These are phyloP conservation scores for Lichina pygmaea DNA, from an alignment of 495 filamentous ascomycete species.

Conservation along the genomic window DNA sequence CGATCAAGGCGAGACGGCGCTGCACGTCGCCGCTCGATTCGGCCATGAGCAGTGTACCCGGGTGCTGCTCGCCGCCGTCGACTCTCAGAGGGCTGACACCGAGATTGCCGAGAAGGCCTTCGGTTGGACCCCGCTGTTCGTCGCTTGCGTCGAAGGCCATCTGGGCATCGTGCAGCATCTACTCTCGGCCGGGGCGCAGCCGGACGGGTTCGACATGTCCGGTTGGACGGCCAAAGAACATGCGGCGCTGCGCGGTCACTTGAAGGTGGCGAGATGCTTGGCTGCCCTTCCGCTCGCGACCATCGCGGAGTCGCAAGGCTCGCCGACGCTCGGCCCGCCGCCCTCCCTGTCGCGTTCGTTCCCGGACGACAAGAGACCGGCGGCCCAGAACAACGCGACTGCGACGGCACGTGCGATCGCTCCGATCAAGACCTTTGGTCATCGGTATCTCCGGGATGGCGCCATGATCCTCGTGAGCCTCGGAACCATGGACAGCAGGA, in stretches of 20 bases:
- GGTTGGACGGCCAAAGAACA: slow-evolving; percentile 94
- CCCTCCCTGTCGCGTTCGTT: slow-evolving; percentile 21
- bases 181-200: slow-evolving; percentile 45
- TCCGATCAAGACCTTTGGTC: slow-evolving; percentile 81
- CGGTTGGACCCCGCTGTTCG: slow-evolving; percentile 79
- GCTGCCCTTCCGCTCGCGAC: slow-evolving; percentile 21
- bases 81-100: slow-evolving; percentile 40
- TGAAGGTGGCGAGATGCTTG: slow-evolving; percentile 45
- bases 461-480: slow-evolving; percentile 78
- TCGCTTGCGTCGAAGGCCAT: slow-evolving; percentile 72
- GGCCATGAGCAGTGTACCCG: slow-evolving; percentile 57
- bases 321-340: slow-evolving; percentile 11
- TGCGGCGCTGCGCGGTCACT: slow-evolving; percentile 65
- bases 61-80: slow-evolving; percentile 41
- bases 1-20: slow-evolving; percentile 69
- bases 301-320: slow-evolving; percentile 11
- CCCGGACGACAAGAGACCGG: slow-evolving; percentile 25
- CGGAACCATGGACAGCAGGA: slow-evolving; percentile 80
- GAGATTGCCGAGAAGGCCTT: slow-evolving; percentile 65
- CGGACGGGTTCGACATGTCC: slow-evolving; percentile 49
- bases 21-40: slow-evolving; percentile 79
- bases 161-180: slow-evolving; percentile 40
- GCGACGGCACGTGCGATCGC: slow-evolving; percentile 23
- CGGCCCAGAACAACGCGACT: slow-evolving; percentile 15
- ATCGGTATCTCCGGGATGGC: slow-evolving; percentile 74